A percentile compares a stretch with the other conserved stretches of the same genome.
Evolutionary conservation across 2,329 filamentous ascomycete species (phyloP).

Genomic region (Calonectria multiphialidica): DNA sequence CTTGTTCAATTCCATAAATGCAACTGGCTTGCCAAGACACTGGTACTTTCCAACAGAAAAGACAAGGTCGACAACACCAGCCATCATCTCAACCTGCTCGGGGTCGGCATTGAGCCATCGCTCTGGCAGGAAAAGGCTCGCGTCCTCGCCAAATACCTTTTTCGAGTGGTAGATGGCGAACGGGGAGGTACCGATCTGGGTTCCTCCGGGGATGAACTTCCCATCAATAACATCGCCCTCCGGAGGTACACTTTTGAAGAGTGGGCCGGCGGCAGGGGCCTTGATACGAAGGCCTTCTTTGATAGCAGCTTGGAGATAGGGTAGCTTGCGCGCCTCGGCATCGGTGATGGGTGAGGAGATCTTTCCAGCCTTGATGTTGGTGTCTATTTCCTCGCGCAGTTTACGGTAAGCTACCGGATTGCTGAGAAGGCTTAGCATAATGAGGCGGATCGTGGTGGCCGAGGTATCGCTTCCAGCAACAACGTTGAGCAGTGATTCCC

Average conservation of each 20-base stretch:
- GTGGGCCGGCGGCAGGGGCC: background rate
- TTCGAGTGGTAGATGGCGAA: constrained; percentile 1
- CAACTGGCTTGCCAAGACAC: background rate
- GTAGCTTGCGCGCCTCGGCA: background rate
- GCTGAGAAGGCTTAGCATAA: background rate
- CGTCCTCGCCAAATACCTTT: background rate
- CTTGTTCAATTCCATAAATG: background rate
- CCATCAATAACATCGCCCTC: background rate
- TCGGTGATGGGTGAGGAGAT: background rate
- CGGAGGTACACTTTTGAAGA: background rate
- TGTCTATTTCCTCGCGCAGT: background rate
- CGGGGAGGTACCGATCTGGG: background rate
- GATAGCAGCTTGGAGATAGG: background rate
- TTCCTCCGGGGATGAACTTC: background rate
- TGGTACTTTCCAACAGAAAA: background rate
- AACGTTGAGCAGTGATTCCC: background rate
- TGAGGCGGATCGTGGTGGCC: background rate
- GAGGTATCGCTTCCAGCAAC: background rate
- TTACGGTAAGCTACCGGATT: background rate
- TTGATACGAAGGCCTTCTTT: background rate
- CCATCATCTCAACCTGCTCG: background rate
- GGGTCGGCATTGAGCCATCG: background rate
- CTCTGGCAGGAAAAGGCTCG: background rate
- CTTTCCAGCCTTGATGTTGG: background rate
- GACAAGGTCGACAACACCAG: background rate